Percentiles rank a stretch among this genome's conserved stretches.
Conservation (phyloP, 2,329 filamentous ascomycete genomes). For the Elsinoe ampelina region DNA sequence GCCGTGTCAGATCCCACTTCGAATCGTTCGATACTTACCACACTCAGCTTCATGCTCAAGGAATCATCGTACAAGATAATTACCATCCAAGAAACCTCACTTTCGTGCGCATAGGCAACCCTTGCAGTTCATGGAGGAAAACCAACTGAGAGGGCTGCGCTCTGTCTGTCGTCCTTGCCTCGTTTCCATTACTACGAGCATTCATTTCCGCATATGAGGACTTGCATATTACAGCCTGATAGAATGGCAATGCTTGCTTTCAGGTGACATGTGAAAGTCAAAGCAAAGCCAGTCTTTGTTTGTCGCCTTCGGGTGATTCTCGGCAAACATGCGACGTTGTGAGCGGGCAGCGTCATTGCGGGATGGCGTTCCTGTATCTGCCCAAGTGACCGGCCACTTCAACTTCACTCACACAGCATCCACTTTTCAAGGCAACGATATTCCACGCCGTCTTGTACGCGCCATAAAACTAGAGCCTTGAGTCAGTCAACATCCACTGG, state of each 20-base stretch:
- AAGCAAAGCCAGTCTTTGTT: not conserved
- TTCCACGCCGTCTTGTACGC: not conserved
- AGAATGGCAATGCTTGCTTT: not conserved
- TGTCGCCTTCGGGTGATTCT: not conserved
- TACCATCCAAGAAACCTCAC: conserved; percentile 90
- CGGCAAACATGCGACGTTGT: not conserved
- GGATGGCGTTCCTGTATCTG: conserved; percentile 10
- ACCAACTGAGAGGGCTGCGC: conserved; percentile 32
- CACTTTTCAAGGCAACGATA: conserved; percentile 6
- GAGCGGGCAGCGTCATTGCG: conserved; percentile 6
- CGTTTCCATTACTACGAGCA: conserved; percentile 45
- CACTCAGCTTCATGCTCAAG: too few relatives aligned
- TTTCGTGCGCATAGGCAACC: conserved; percentile 55
- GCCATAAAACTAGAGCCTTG: too few relatives aligned
- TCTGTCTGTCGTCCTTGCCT: conserved; percentile 3
- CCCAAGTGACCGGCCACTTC: conserved; percentile 3
- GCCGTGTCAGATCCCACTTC: conserved; percentile 50
- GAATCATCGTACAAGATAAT: conserved; percentile 23
- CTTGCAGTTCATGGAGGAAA: conserved; percentile 36
- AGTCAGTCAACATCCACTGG: too few relatives aligned
- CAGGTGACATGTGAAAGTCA: not conserved
- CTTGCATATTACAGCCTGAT: not conserved
- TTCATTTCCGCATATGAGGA: not conserved
- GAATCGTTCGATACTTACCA: conserved; percentile 33
- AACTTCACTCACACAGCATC: not conserved